Conservation (phyloP, 768 basidiomycete species). For the Pulveroboletus sp. region DNA sequence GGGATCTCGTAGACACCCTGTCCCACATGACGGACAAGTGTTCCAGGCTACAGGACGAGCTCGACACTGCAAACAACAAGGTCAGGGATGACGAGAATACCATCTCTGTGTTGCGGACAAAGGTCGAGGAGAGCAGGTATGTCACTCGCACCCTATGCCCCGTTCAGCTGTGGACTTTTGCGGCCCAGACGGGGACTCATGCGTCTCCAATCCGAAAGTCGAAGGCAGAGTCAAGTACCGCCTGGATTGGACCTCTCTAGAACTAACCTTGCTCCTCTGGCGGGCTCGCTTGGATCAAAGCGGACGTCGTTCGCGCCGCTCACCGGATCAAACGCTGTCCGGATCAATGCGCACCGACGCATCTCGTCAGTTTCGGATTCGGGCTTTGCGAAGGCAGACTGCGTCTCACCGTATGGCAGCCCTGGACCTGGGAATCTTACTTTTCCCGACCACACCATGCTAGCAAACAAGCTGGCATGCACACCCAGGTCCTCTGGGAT, state of each 20-base stretch:
- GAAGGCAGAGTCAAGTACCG: slow-evolving; percentile 52
- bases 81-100: slow-evolving; percentile 73
- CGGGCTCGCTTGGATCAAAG: slow-evolving; percentile 52
- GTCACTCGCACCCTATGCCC: slow-evolving; percentile 13
- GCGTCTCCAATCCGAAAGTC: slow-evolving; percentile 76
- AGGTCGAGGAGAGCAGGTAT: slow-evolving; percentile 84
- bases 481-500: slow-evolving; percentile 43
- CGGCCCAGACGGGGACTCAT: slow-evolving; percentile 69
- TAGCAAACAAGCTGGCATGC: slow-evolving; percentile 20
- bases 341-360: slow-evolving; percentile 55
- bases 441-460: slow-evolving; percentile 29
- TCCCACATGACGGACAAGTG: slow-evolving; percentile 64
- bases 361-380: slow-evolving; percentile 73
- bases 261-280: slow-evolving; percentile 36
- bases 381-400: slow-evolving; percentile 34
- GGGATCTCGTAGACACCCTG: slow-evolving; percentile 58
- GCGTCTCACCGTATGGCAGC: slow-evolving; percentile 29
- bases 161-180: slow-evolving; percentile 4
- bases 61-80: slow-evolving; percentile 47
- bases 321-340: slow-evolving; percentile 46
- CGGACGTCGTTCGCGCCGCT: slow-evolving; percentile 75
- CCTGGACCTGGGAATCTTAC: slow-evolving; percentile 33
- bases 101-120: slow-evolving; percentile 68
- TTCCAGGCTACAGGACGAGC: slow-evolving; percentile 50
- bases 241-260: slow-evolving; percentile 54